phyloP scores from a whole-genome alignment of 495 filamentous ascomycete species.

The Penicillium robsamsonii region DNA sequence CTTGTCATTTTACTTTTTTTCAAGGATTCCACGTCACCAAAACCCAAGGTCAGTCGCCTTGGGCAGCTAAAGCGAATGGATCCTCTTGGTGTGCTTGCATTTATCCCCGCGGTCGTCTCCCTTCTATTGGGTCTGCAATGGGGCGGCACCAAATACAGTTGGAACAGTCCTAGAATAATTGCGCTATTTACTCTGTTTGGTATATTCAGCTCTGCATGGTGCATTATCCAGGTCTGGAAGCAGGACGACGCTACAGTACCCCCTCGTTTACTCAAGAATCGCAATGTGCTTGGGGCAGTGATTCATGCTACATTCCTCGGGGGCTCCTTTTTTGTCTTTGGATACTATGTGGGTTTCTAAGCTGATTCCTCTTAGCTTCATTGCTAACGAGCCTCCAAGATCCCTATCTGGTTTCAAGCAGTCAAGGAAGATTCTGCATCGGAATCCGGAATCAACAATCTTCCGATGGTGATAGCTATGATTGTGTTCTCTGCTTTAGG shows the following conservation, averaged over 20 bases:
- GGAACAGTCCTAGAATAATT: conserved; percentile 64
- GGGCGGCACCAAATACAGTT: conserved; percentile 71
- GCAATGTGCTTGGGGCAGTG: conserved; percentile 57
- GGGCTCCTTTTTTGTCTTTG: conserved; percentile 61
- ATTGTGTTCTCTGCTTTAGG: conserved; percentile 60
- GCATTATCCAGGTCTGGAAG: conserved; percentile 62
- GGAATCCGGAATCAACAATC: conserved; percentile 69
- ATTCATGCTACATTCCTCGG: conserved; percentile 58
- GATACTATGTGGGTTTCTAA: conserved; percentile 49
- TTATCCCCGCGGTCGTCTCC: conserved; percentile 70
- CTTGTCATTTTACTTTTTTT: conserved; percentile 58
- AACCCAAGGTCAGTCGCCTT: conserved; percentile 33
- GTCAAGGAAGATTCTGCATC: conserved; percentile 68
- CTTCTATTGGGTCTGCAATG: conserved; percentile 79
- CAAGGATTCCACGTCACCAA: conserved; percentile 51
- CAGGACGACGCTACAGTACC: conserved; percentile 78
- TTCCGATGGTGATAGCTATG: conserved; percentile 68
- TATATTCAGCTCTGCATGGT: conserved; percentile 60
- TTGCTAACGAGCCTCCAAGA: conserved; percentile 36
- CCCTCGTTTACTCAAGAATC: conserved; percentile 65
- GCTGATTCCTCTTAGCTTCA: background rate
- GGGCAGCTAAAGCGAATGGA: conserved; percentile 63
- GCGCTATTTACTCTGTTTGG: conserved; percentile 65
- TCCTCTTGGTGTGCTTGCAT: conserved; percentile 59
- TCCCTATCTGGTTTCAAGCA: conserved; percentile 90